Evolutionary conservation across 345 rosid species (phyloP).

Genomic region (Melaleuca alternifolia): DNA sequence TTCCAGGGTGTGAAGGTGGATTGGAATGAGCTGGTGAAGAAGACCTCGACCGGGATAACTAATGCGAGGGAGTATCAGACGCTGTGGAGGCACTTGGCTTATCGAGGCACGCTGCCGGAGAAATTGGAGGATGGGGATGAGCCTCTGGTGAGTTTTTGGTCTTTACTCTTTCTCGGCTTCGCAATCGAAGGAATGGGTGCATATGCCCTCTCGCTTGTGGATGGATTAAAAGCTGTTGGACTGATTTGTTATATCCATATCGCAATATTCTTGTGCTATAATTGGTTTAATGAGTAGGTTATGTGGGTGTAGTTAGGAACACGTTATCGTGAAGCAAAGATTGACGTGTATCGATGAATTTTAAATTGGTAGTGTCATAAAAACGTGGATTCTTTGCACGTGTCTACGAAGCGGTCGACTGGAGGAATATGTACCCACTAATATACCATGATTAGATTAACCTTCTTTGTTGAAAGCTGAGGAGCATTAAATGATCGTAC

Average conservation of each 20-base stretch:
- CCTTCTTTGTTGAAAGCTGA: neutral
- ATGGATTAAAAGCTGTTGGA: neutral
- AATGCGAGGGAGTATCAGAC: slow-evolving; percentile 68
- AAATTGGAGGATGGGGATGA: slow-evolving; percentile 36
- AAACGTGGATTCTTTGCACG: neutral
- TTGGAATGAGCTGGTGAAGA: slow-evolving; percentile 59
- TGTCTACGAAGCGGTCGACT: neutral
- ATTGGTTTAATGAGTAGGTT: neutral
- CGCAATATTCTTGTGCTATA: neutral
- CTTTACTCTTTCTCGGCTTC: neutral
- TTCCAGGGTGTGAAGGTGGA: slow-evolving; percentile 34
- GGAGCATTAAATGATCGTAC: neutral
- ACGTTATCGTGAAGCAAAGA: neutral
- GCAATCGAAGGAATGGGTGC: neutral
- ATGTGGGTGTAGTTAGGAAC: neutral
- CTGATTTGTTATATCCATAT: neutral
- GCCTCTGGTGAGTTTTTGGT: slow-evolving; percentile 36
- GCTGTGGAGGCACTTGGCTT: slow-evolving; percentile 96
- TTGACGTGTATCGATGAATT: neutral
- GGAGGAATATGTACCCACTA: neutral
- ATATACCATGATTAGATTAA: neutral
- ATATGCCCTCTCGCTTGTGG: neutral
- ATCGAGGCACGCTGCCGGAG: slow-evolving; percentile 36
- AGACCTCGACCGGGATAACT: slow-evolving; percentile 56
- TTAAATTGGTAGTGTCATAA: neutral